Evolutionary conservation across 345 rosid genomes (phyloP), one percentile per base, ranked within the genome.

Genomic region (Salix exigua): DNA sequence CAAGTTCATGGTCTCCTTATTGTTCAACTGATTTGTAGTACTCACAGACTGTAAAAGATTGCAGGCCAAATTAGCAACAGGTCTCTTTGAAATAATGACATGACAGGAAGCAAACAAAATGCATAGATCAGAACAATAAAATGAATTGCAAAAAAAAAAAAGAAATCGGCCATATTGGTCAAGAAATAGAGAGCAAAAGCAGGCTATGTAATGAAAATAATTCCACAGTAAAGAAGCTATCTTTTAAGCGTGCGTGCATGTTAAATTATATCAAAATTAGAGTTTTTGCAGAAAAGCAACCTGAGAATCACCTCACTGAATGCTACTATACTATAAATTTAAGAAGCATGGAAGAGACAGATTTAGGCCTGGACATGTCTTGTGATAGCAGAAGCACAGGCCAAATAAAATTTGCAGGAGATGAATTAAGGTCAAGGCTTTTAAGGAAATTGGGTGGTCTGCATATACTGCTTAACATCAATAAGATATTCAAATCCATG

Each of bases 1-100:
- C 89, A 91, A 73, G 79, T 70, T 81, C 77, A 78, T 66, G 70
- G 74, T 74, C 78, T 87, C 89, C 71, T 26, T 76, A 77, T 80
- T 81, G 73, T 73, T 79, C 53, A 60, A 76, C 72, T 37, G 84
- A 61, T 33, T 84, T 37, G 79, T 68, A 60, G 78, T 48, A 79
- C 23, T 74, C n/a, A 38, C 60, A 75, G 84, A 75, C 86, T 84
- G 72, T 68, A 78, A 69, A 64, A 64, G 42, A 78, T 31, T 55
- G 28, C 6, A 28, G 21, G 19, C 33, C 11, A 31, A 61, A 33
- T 25, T 30, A 42, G 46, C 53, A 13, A 76, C 44, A 42, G 5
- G 4, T 28, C 26, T n/a, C 40, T 33, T 42, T 11, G 7, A 76
- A 37, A 21, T 16, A 58, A 70, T 4, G 44, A 28, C 23, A 61